Percentiles rank a stretch among this genome's conserved stretches.
Evolutionary conservation across 345 rosid species (phyloP).

Genomic region (Raphanus sativus): DNA sequence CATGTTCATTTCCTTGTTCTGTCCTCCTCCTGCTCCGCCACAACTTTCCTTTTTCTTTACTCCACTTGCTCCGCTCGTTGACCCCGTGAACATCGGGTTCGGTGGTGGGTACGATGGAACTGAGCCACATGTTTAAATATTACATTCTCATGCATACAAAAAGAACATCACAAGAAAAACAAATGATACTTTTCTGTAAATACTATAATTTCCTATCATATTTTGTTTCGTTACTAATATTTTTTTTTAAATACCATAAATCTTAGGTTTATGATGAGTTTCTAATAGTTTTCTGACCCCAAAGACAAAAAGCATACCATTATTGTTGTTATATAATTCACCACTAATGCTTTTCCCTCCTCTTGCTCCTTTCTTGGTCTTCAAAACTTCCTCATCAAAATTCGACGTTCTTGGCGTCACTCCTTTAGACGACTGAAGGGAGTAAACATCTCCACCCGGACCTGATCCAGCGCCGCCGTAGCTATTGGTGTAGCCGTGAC

Average conservation of each 20-base stretch:
- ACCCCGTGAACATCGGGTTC: conserved; percentile 68
- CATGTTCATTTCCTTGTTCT: conserved; percentile 68
- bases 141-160: not conserved
- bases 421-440: conserved; percentile 71
- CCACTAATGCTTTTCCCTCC: conserved; percentile 72
- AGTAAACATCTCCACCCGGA: conserved; percentile 61
- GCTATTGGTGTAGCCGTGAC: conserved; percentile 65
- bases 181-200: not conserved
- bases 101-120: conserved; percentile 61
- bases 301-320: not conserved
- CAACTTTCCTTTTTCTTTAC: conserved; percentile 43
- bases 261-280: not conserved
- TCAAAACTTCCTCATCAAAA: conserved; percentile 70
- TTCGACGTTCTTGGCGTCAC: conserved; percentile 78
- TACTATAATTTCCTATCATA: not conserved
- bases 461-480: conserved; percentile 41
- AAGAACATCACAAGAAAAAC: not conserved
- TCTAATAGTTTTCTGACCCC: not conserved
- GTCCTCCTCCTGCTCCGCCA: conserved; percentile 13
- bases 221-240: not conserved
- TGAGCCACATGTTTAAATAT: not conserved
- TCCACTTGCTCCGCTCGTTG: conserved; percentile 44
- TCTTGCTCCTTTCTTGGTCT: conserved; percentile 46
- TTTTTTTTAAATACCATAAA: not conserved
- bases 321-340: conserved; percentile 51